Percentiles rank a stretch among this genome's conserved stretches.
Evolutionary conservation across 352 stramenopile species (phyloP).

Genomic region (Phytophthora chlamydospora): DNA sequence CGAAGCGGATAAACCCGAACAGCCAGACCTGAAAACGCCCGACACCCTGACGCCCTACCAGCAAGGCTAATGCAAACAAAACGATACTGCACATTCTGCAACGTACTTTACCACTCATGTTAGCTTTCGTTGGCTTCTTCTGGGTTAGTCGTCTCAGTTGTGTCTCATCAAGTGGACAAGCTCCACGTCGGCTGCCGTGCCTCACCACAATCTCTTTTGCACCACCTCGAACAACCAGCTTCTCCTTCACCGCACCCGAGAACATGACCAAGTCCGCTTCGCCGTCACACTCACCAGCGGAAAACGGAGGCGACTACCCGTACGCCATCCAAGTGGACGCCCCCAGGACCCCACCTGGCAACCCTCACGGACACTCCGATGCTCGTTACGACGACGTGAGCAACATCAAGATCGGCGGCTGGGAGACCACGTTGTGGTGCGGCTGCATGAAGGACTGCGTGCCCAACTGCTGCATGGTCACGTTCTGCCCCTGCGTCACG

Average conservation of each 20-base stretch:
- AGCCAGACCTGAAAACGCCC: no score
- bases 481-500: constrained; percentile 47
- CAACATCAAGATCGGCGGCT: constrained; percentile 29
- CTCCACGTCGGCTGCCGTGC: neutral
- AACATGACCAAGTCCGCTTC: constrained; percentile 12
- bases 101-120: no score
- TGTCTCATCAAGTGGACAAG: no score
- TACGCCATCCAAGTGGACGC: constrained; percentile 40
- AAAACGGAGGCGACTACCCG: constrained; percentile 12
- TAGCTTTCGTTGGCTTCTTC: no score
- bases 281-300: constrained; percentile 1
- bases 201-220: no score
- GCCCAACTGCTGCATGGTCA: constrained; percentile 58
- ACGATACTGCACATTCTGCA: no score
- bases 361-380: neutral
- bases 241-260: neutral
- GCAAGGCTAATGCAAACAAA: neutral
- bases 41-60: constrained; percentile 9
- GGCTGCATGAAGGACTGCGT: constrained; percentile 50
- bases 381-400: constrained; percentile 7
- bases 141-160: no score
- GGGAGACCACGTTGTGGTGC: constrained; percentile 37
- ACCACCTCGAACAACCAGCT: constrained; percentile 1
- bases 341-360: constrained; percentile 16
- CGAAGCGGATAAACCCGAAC: no score